Base-by-base conservation (phyloP, 2,329 filamentous ascomycete species). In the Lojkania enalia region DNA sequence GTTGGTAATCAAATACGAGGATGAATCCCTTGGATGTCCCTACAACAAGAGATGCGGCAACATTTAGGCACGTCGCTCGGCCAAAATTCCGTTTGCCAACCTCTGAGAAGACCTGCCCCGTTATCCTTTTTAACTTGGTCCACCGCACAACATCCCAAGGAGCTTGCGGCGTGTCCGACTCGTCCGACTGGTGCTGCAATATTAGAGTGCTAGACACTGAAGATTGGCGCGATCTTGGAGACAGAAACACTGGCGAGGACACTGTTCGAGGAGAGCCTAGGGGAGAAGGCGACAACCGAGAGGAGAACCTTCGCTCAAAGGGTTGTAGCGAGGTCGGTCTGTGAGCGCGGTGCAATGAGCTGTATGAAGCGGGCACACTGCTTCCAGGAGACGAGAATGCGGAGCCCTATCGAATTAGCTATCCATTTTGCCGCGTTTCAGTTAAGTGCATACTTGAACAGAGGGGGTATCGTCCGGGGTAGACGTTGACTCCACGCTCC, bases 121-220 rank as follows among this genome's bases (percentile, higher is more conserved):
- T 90, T 51, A 99, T 82, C 68, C 95, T 97, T 62, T 85, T 88
- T 45, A 99, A 74, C 64, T 88, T 94, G 1, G 90, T 97, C 95
- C 95, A 99, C 63, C 91, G 82, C 47, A 99, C 87, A 42, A 97
- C 90, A 63, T 99, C 94, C 95, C 94, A 99, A 2, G 94, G 94
- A 4, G 88, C 84, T 42, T 89, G 84, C 2, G 84, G 79, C 1
- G 84, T 83, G 53, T 92, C 87, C 16, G 79, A 76, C 4, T 67
- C 69, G 38, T 72, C 69, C 36, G 87, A 87, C 39, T 78, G 74
- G 39, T 77, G 75, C 44, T 83, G 75, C 25, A 74, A 73, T 3
- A 84, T 63, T 9, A 88, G 70, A 55, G 88, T 83, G 57, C 88
- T 95, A 33, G 80, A 85, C 15, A 90, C 62, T 1, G 92, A 96